Percentiles rank a stretch among this genome's conserved stretches.
Conservation (phyloP, 2,329 filamentous ascomycete species). For the Paracoccidioides brasiliensis region DNA sequence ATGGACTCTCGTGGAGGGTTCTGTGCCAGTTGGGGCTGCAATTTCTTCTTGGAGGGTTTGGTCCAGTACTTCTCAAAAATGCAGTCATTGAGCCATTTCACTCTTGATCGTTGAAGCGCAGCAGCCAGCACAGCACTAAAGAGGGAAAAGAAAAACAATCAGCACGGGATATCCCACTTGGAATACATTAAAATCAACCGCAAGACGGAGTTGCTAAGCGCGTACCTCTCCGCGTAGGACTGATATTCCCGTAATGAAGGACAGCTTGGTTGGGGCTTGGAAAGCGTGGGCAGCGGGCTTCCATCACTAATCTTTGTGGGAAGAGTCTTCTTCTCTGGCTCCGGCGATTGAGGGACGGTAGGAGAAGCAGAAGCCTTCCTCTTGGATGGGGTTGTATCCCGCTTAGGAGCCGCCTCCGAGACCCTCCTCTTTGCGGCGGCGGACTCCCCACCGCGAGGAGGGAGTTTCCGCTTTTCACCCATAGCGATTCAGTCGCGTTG, state of each 20-base stretch:
- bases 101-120: slow-evolving; percentile 46
- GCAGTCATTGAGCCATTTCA: slow-evolving; percentile 42
- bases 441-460: slow-evolving; percentile 25
- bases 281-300: slow-evolving; percentile 41
- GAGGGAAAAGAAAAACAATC: slow-evolving; percentile 3
- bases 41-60: slow-evolving; percentile 44
- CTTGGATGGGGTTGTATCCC: slow-evolving; percentile 17
- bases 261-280: slow-evolving; percentile 35
- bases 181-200: not conserved
- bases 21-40: slow-evolving; percentile 31
- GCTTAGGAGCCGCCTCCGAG: slow-evolving; percentile 26
- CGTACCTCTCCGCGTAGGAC: slow-evolving; percentile 43
- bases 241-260: slow-evolving; percentile 44
- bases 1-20: slow-evolving; percentile 41
- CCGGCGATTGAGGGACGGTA: slow-evolving; percentile 17
- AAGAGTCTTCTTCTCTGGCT: slow-evolving; percentile 29
- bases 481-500: slow-evolving; percentile 12
- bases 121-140: slow-evolving; percentile 42
- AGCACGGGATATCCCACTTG: slow-evolving; percentile 8
- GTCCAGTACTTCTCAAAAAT: slow-evolving; percentile 46
- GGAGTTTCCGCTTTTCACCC: slow-evolving; percentile 33
- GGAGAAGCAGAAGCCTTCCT: slow-evolving; percentile 24
- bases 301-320: slow-evolving; percentile 42
- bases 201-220: not conserved
- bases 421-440: slow-evolving; percentile 31